Base-by-base conservation (phyloP, 306 rosid species). In the Trifolium pratense region DNA sequence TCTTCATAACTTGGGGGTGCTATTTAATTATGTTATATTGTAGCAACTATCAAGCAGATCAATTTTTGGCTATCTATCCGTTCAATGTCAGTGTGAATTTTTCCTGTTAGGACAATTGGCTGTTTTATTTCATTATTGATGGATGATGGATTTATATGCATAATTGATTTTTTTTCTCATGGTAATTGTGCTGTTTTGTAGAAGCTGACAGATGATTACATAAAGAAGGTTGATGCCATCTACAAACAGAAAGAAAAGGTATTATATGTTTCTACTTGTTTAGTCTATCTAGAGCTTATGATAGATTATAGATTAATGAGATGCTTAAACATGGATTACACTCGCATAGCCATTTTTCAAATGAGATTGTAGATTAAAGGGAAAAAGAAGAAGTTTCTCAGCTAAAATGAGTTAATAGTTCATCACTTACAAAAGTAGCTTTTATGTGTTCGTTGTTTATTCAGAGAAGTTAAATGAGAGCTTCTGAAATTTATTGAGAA, bases 161-260 rank as follows among this genome's bases (percentile, higher is more conserved):
- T 11, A 3, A 15, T 69, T 39, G 20, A 43, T 43, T 43, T 43
- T n/a, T n/a, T 43, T 43, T 18, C 59, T 45, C 66, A 21, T 46
- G 23, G n/a, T 75, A 46, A 36, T 70, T 67, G 6, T 68, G 39
- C 51, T 80, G 67, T 87, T 71, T 21, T 84, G 86, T 78, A 94
- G 97, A 94, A 94, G 83, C 78, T 91, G 89, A 88, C 85, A 1
- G 97, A 88, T 80, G 96, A 88, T 65, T 86, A 91, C 75, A 90
- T 89, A 87, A 94, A 89, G 96, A 94, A 91, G 83, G 76, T 94
- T 14, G 96, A 94, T 5, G 70, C 79, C 49, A 10, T 89, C 84
- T 79, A 71, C 89, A 91, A 91, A 77, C 99, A 91, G 80, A 94
- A 94, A 78, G 97, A 94, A 77, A 91, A 89, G 97, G 99, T 88